Conservation (phyloP, 2,329 filamentous ascomycete genomes). For the Escovopsis weberi region DNA sequence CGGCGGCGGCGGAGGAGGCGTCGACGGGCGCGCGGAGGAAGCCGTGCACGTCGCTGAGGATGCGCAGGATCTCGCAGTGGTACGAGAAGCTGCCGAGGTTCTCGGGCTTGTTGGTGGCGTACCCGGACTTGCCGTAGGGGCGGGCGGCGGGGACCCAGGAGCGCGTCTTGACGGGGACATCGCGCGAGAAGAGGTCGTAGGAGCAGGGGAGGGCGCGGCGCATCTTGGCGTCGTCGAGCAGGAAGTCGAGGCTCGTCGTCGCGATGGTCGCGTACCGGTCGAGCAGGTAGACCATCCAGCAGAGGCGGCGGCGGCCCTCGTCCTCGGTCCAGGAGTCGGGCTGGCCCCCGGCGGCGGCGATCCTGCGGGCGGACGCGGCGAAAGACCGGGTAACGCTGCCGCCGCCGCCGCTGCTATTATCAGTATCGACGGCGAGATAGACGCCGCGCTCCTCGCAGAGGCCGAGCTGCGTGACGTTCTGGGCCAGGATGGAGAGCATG, state of each 20-base stretch:
- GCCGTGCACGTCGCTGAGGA: constrained; percentile 27
- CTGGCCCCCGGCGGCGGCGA: constrained; percentile 14
- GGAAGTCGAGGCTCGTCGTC: constrained; percentile 26
- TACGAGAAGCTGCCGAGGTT: constrained; percentile 31
- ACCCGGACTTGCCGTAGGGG: constrained; percentile 12
- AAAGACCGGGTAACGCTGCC: constrained; percentile 7
- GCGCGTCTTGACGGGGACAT: constrained; percentile 28
- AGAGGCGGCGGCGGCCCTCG: constrained; percentile 25
- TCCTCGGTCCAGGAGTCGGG: constrained; percentile 31
- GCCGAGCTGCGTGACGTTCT: constrained; percentile 24
- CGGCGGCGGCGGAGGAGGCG: constrained; percentile 21
- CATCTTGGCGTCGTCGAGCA: constrained; percentile 25
- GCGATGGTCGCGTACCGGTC: constrained; percentile 30
- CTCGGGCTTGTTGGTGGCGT: constrained; percentile 23
- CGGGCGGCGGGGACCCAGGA: constrained; percentile 14
- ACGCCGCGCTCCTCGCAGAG: constrained; percentile 25
- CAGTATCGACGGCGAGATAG: constrained; percentile 15
- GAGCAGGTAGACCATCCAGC: constrained; percentile 31
- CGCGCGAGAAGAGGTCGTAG: constrained; percentile 29
- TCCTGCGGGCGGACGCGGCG: constrained; percentile 21
- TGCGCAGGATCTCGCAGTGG: constrained; percentile 29
- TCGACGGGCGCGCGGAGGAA: constrained; percentile 27
- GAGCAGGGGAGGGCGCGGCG: constrained; percentile 27
- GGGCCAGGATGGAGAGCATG: constrained; percentile 22
- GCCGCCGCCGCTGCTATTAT: no score